Conservation (phyloP, 305 asterid species). For the Fraxinus dipetala region DNA sequence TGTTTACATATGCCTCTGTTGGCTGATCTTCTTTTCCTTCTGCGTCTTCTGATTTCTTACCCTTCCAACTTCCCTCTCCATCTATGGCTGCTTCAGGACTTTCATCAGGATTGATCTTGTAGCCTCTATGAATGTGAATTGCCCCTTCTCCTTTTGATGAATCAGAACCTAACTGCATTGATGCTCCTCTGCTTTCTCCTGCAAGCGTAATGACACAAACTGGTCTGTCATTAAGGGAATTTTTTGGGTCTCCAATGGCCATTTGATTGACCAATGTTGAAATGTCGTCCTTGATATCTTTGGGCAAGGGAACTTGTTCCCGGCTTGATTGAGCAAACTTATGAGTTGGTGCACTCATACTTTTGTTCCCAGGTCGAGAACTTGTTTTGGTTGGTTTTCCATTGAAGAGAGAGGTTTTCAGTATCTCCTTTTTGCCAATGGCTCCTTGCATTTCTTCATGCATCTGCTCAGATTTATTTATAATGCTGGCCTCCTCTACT, state of each 20-base stretch:
- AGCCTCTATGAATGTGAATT: slow-evolving; percentile 66
- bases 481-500: slow-evolving; percentile 25
- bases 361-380: slow-evolving; percentile 33
- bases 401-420: slow-evolving; percentile 23
- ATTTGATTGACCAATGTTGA: slow-evolving; percentile 35
- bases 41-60: slow-evolving; percentile 26
- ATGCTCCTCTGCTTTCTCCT: slow-evolving; percentile 88
- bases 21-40: slow-evolving; percentile 37
- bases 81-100: slow-evolving; percentile 41
- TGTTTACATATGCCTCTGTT: slow-evolving; percentile 54
- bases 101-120: slow-evolving; percentile 52
- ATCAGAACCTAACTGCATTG: slow-evolving; percentile 65
- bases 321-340: slow-evolving; percentile 30
- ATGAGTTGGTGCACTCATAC: slow-evolving; percentile 8
- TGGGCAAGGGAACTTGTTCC: slow-evolving; percentile 31
- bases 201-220: slow-evolving; percentile 74
- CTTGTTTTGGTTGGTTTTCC: slow-evolving; percentile 28
- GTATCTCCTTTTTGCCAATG: slow-evolving; percentile 21
- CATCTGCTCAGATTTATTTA: slow-evolving; percentile 20
- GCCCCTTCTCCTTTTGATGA: slow-evolving; percentile 37
- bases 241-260: slow-evolving; percentile 35
- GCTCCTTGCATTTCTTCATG: slow-evolving; percentile 25
- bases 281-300: slow-evolving; percentile 42
- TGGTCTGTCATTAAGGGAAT: slow-evolving; percentile 31
- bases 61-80: slow-evolving; percentile 41